Percentiles rank a stretch among this genome's conserved stretches.
Conservation (phyloP, 495 filamentous ascomycete species). For the Penicillium ochrochloron region DNA sequence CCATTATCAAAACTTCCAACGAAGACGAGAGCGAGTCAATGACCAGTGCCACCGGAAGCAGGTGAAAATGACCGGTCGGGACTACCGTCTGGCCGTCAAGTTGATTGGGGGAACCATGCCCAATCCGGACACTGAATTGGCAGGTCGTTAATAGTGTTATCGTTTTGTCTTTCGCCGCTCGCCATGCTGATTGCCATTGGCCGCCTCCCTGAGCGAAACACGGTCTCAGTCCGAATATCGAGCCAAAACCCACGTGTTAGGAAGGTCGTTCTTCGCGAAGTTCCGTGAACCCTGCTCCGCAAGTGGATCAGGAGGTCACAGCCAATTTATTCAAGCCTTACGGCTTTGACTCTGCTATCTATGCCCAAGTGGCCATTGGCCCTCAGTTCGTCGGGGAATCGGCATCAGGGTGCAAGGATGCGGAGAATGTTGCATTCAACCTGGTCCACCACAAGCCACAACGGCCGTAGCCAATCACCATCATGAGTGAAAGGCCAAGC, state of each 20-base stretch:
- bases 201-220: neutral
- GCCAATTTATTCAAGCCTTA: conserved; percentile 7
- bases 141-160: neutral
- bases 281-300: neutral
- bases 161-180: neutral
- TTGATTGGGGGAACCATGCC: conserved; percentile 1
- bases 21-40: neutral
- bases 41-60: conserved; percentile 1
- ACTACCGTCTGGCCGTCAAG: neutral
- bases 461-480: neutral
- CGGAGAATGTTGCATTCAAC: conserved; percentile 8
- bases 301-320: neutral
- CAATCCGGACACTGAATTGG: conserved; percentile 1
- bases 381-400: neutral
- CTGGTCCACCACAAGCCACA: neutral
- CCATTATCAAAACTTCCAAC: neutral
- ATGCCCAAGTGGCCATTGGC: neutral
- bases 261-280: conserved; percentile 4
- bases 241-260: neutral
- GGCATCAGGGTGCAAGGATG: neutral
- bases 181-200: neutral
- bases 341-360: neutral
- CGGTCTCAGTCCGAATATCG: neutral
- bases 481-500: neutral
- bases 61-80: neutral